Conservation (phyloP, 2,329 filamentous ascomycete genomes). For the Coniochaeta sp. region DNA sequence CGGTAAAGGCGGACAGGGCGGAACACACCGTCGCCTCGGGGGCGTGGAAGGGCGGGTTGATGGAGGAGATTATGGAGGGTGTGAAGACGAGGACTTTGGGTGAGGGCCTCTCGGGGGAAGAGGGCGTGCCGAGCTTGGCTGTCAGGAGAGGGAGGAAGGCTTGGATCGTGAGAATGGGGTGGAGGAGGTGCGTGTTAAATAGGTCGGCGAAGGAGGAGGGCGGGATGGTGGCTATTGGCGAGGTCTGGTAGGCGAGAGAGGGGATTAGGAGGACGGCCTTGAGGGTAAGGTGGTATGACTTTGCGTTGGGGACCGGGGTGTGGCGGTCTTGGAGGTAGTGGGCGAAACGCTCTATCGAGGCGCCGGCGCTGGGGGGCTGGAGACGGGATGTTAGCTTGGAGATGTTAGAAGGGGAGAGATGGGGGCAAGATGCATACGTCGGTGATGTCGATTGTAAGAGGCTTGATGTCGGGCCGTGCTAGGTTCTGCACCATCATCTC, state of each 20-base stretch:
- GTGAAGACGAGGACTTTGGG: constrained; percentile 72
- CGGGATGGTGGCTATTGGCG: constrained; percentile 77
- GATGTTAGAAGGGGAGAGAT: constrained; percentile 5
- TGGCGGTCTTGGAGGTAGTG: constrained; percentile 68
- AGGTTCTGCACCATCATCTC: constrained; percentile 72
- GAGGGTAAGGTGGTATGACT: constrained; percentile 68
- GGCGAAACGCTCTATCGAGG: constrained; percentile 65
- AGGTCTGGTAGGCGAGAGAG: constrained; percentile 70
- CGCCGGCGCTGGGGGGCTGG: constrained; percentile 61
- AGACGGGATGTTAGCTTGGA: neutral
- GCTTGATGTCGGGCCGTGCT: constrained; percentile 72
- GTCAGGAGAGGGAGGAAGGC: constrained; percentile 75
- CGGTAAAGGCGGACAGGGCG: constrained; percentile 79
- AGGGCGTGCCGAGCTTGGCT: constrained; percentile 49
- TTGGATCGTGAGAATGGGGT: constrained; percentile 83
- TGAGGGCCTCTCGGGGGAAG: constrained; percentile 43
- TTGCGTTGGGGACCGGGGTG: constrained; percentile 67
- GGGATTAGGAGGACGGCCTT: constrained; percentile 80
- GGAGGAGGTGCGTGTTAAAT: constrained; percentile 85
- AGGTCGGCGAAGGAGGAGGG: constrained; percentile 81
- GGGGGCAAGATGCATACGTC: constrained; percentile 46
- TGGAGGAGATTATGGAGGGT: constrained; percentile 71
- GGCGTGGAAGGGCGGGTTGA: constrained; percentile 73
- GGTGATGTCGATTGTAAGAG: constrained; percentile 75
- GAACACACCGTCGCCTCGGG: constrained; percentile 82